These are phyloP conservation scores for Mycena haematopus DNA, from an alignment of 768 basidiomycete genomes.

Conservation along the genomic window DNA sequence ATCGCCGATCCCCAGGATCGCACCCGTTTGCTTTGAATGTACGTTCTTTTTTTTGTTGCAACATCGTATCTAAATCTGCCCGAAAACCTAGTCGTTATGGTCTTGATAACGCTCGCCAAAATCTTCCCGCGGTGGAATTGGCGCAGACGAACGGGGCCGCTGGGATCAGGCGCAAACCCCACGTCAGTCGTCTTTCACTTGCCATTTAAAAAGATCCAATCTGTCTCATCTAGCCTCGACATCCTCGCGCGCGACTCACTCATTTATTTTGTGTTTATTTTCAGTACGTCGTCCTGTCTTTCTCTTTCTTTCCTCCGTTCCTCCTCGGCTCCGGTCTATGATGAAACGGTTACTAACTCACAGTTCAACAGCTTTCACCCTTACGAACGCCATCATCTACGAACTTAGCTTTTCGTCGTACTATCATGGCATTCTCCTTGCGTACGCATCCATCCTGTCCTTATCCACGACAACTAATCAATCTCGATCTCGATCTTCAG, in stretches of 20 bases:
- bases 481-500: background rate
- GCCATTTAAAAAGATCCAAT: background rate
- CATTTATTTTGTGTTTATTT: slow-evolving; percentile 26
- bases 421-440: slow-evolving; percentile 18
- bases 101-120: slow-evolving; percentile 22
- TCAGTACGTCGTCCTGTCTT: slow-evolving; percentile 1
- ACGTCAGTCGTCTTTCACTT: background rate
- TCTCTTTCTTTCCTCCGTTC: background rate
- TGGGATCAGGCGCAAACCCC: slow-evolving; percentile 15
- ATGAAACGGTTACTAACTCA: background rate
- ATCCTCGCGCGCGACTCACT: slow-evolving; percentile 30
- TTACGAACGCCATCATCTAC: slow-evolving; percentile 23
- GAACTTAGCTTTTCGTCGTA: slow-evolving; percentile 7
- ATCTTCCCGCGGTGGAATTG: slow-evolving; percentile 19
- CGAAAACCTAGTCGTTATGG: slow-evolving; percentile 14
- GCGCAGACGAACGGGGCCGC: background rate
- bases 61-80: background rate
- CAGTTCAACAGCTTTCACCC: slow-evolving; percentile 19
- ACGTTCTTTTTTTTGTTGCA: background rate
- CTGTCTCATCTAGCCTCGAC: slow-evolving; percentile 14
- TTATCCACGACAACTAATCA: background rate
- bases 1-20: slow-evolving; percentile 13
- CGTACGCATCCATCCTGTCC: background rate
- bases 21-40: slow-evolving; percentile 30
- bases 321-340: too few relatives aligned